These are phyloP conservation scores for Spathaspora sp. DNA, from an alignment of 1,139 yeast genomes.

Conservation along the genomic window DNA sequence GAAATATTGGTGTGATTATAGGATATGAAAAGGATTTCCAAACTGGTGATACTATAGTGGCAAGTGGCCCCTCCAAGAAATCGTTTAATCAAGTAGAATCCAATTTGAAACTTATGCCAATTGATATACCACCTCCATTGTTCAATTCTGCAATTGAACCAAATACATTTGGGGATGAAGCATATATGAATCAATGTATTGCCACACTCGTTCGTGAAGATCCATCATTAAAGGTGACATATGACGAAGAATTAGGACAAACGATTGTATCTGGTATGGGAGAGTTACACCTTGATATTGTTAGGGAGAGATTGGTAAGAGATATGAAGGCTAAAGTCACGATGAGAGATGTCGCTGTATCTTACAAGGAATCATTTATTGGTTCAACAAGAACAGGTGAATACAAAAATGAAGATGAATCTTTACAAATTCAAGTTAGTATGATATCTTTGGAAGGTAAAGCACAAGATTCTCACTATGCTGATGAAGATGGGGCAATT, in stretches of 20 bases:
- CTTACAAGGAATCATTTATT: slow-evolving; percentile 75
- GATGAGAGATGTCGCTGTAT: slow-evolving; percentile 80
- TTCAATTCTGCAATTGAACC: slow-evolving; percentile 88
- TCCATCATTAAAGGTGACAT: slow-evolving; percentile 28
- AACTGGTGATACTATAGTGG: slow-evolving; percentile 88
- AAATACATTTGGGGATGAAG: slow-evolving; percentile 72
- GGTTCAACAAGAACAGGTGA: slow-evolving; percentile 6
- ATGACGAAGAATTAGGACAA: slow-evolving; percentile 87
- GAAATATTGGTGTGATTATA: slow-evolving; percentile 88
- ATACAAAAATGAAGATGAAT: slow-evolving; percentile 15
- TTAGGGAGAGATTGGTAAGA: slow-evolving; percentile 69
- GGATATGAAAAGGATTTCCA: slow-evolving; percentile 69
- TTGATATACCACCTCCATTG: slow-evolving; percentile 87
- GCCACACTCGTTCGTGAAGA: slow-evolving; percentile 70
- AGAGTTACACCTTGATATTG: slow-evolving; percentile 87
- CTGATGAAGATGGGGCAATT: slow-evolving; percentile 42
- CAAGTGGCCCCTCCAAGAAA: slow-evolving; percentile 47
- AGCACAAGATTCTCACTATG: slow-evolving; percentile 32
- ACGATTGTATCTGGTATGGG: slow-evolving; percentile 94
- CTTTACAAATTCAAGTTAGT: slow-evolving; percentile 34
- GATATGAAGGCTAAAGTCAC: slow-evolving; percentile 83
- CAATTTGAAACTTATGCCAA: slow-evolving; percentile 65
- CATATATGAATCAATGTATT: slow-evolving; percentile 68
- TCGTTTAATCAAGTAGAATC: slow-evolving; percentile 52
- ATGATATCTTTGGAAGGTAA: slow-evolving; percentile 54